A percentile compares a stretch with the other conserved stretches of the same genome.
Conservation (phyloP, 2,329 filamentous ascomycete species). For the Talaromyces sp. region DNA sequence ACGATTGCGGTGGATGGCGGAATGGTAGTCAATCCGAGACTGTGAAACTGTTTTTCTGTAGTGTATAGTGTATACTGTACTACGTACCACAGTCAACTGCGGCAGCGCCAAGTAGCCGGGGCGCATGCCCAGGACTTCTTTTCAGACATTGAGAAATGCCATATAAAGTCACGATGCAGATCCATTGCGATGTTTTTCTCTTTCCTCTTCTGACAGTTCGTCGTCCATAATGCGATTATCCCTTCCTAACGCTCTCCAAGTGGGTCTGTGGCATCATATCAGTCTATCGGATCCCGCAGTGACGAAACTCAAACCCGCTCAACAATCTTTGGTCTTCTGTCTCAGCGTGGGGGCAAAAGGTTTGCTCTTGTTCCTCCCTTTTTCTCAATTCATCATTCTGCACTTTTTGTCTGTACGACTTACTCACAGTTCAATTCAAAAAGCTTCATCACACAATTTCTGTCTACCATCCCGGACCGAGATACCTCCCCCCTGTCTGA, state of each 20-base stretch:
- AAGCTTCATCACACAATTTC: background rate
- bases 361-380: background rate
- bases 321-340: background rate
- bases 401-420: too few relatives aligned
- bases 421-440: background rate
- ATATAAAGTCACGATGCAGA: too few relatives aligned
- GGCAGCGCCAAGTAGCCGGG: background rate
- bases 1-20: constrained; percentile 61
- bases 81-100: background rate
- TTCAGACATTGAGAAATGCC: too few relatives aligned
- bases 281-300: constrained; percentile 10
- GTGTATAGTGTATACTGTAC: background rate
- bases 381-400: background rate
- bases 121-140: background rate
- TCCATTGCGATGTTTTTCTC: too few relatives aligned
- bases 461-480: background rate
- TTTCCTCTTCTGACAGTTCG: too few relatives aligned
- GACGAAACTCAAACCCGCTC: constrained; percentile 5
- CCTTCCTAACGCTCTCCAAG: too few relatives aligned
- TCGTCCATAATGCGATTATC: too few relatives aligned
- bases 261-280: constrained; percentile 7
- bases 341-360: background rate
- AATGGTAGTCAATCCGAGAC: constrained; percentile 35
- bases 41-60: constrained; percentile 25
- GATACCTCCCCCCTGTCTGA: constrained; percentile 4